Conservation (phyloP, 495 filamentous ascomycete species). For the Aspergillus campestris region DNA sequence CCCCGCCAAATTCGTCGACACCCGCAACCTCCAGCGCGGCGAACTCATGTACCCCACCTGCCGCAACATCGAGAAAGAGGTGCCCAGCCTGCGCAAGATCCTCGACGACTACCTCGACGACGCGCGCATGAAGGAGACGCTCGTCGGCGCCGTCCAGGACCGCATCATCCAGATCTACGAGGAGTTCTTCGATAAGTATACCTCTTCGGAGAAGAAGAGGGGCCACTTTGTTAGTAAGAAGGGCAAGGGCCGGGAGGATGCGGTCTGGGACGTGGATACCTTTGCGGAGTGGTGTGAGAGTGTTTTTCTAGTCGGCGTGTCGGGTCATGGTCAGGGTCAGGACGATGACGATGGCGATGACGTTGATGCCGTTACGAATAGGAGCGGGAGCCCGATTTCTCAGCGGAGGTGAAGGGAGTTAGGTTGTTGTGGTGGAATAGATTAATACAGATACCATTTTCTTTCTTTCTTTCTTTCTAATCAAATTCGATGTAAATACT, state of each 20-base stretch:
- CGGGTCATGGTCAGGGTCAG: slow-evolving; percentile 3
- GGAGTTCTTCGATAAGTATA: slow-evolving; percentile 48
- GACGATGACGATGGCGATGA: slow-evolving; percentile 6
- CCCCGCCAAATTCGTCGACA: slow-evolving; percentile 34
- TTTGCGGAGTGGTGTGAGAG: slow-evolving; percentile 52
- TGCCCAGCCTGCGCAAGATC: slow-evolving; percentile 41
- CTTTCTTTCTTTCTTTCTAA: too few species aligned
- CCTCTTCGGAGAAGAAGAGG: slow-evolving; percentile 34
- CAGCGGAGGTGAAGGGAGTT: too few species aligned
- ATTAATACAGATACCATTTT: too few species aligned
- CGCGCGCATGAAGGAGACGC: slow-evolving; percentile 50
- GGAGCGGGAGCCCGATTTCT: background rate
- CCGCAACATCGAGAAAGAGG: slow-evolving; percentile 45
- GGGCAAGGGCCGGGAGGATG: slow-evolving; percentile 54
- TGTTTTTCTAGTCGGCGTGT: slow-evolving; percentile 46
- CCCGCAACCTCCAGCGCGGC: slow-evolving; percentile 27
- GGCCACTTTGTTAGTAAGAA: slow-evolving; percentile 43
- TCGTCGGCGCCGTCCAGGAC: slow-evolving; percentile 54
- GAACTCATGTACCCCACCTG: slow-evolving; percentile 33
- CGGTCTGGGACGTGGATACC: slow-evolving; percentile 55
- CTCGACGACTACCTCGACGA: slow-evolving; percentile 53
- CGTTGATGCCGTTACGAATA: slow-evolving; percentile 1
- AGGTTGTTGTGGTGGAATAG: too few species aligned
- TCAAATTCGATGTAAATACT: too few species aligned
- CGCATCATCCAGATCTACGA: slow-evolving; percentile 52